Base-by-base conservation (phyloP, 805 yeast species). In the Lachancea lanzarotensis region DNA sequence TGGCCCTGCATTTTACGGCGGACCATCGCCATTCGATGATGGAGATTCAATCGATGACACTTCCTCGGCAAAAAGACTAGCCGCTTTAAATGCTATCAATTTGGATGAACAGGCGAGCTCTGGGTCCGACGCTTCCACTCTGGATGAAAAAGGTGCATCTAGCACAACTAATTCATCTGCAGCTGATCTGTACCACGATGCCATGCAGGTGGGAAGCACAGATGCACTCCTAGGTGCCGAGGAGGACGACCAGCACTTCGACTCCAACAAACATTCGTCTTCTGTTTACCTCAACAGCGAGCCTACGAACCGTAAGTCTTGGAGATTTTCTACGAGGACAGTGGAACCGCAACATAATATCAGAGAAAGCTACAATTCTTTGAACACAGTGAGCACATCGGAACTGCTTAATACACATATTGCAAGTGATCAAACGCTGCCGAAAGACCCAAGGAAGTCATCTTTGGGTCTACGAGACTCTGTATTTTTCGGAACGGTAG, bases 381-480 rank as follows among this genome's bases (percentile, higher is more conserved):
- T 84, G 46, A 89, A 88, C 22, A 88, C 96, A 0, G 90, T 90
- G 29, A 81, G 90, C 27, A 87, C 96, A 1, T 86, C 82, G 41
- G 91, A 87, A 59, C 73, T 89, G 38, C 74, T 88, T 57, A 83
- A 86, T 3, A 87, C 89, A 32, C 75, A 88, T 56, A 70, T 88
- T 35, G 88, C 84, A 2, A 84, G 82, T 32, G 84, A 81, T 48
- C 68, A 67, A 26, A 62, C 63, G 32, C 57, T 73, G 22, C 66
- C 67, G 32, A 70, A 73, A 48, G 71, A 69, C 43, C 72, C 73
- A 17, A 62, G 68, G 46, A 70, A 70, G 50, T 66, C 73, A 1
- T 63, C 66, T 20, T 45, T 70, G 33, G 67, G 65, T 8, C 52
- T 63, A 44, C 62, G 74, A 52, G 75, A 70, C 45, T 70, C 75